Base-by-base conservation (phyloP, 805 yeast species). In the Ogataea methanolica region DNA sequence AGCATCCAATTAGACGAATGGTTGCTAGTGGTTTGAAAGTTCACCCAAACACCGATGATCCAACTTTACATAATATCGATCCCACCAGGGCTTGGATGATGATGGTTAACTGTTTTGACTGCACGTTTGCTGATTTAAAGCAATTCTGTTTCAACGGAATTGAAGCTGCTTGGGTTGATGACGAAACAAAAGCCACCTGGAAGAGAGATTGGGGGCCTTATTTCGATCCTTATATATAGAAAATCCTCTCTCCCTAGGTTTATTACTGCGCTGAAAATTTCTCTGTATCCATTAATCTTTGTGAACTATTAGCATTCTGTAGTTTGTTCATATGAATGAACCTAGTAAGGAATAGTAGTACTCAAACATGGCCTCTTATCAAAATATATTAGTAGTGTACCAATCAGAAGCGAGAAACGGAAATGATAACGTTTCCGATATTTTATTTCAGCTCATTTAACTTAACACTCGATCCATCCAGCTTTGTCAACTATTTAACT, bases 11-110 rank as follows among this genome's bases (percentile, higher is more conserved):
- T 33, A 43, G 68, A 29, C 38, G 51, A 43, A 63, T 63, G 68
- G 56, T 60, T 17, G 45, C 50, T 48, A 46, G 50, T 12, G 66
- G 66, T 2, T 38, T 63, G 41, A 54, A 44, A 36, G 52, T 63
- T 16, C 63, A 61, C 50, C 68, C 67, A 6, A 63, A 63, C 45
- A 61, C 68, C 8, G 68, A 63, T 44, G 68, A 63, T 47, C 68
- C 68, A 14, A 52, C 63, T 7, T 56, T 62, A 38, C 68, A 63
- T 42, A 54, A 57, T 40, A 65, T 62, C 5, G 57, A 62, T 42
- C 62, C 67, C 8, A 61, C 67, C 2, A 53, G 50, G 40, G 54
- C 62, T 2, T 63, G 68, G 68, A 44, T 52, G 46, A 63, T 63
- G 67, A 63, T 63, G 68, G 64, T 59, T 40, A 53, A 56, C 21